Base-by-base conservation (phyloP, 2,329 filamentous ascomycete genomes). In the Apiospora sp. region DNA sequence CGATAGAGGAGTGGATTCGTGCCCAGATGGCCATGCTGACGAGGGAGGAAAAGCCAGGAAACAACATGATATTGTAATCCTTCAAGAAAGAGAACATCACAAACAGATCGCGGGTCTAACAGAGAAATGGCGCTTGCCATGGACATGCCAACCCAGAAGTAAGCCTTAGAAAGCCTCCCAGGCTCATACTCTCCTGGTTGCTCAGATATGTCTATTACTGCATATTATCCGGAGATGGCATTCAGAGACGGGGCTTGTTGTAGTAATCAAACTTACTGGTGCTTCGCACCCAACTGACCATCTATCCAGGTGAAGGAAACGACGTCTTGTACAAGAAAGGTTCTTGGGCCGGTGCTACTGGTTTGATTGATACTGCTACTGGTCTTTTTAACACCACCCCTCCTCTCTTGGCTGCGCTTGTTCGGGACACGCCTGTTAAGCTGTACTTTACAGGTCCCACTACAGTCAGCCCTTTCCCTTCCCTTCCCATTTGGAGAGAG, bases 261-360 rank as follows among this genome's bases (percentile, higher is more conserved):
- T 64, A 64, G 58, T 64, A 64, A 64, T 64, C 58, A 37, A 64
- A 64, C 22, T 41, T 64, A 64, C 58, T 64, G 58, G 30, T 34
- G 22, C 58, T 61, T 64, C 58, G 58, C 58, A 41, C 41, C 58
- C 30, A 37, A 41, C 58, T 64, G 30, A 41, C 34, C 41, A n/a
- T 41, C 58, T 64, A 64, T 19, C 58, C 58, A 64, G 58, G 58
- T 37, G 34, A 64, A 37, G 54, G 54, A 61, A 61, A 61, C 54
- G 54, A 61, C 54, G 13, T 61, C 54, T 61, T 61, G 54, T 34
- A 61, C 54, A 37, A 37, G 54, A 61, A 34, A 61, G 54, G 54
- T 30, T 64, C 22, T 41, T 41, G 58, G 34, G 16, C 58, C 58
- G 58, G 58, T n/a, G 58, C 58, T 64, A 64, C 34, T 37, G 34